Percentiles rank a stretch among this genome's conserved stretches.
phyloP scores from a whole-genome alignment of 2,329 filamentous ascomycete genomes.

The Alternaria burnsii region DNA sequence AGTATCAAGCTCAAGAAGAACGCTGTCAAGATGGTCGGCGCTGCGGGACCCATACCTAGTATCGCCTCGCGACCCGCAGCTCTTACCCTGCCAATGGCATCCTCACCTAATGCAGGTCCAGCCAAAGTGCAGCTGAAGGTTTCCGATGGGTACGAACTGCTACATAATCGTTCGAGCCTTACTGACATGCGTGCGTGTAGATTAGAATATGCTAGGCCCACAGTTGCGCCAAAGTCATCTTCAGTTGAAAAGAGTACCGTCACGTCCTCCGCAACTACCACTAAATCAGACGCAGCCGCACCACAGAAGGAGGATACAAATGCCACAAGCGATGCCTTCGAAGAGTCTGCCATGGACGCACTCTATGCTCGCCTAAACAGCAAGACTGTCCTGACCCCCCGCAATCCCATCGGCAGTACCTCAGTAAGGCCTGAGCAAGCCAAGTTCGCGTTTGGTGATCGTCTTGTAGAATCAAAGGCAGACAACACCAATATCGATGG shows the following conservation, averaged over 20 bases:
- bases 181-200: constrained; percentile 15
- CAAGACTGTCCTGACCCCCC: background rate
- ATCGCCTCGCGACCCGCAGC: background rate
- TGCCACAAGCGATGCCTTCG: background rate
- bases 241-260: constrained; percentile 5
- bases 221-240: background rate
- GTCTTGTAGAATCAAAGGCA: background rate
- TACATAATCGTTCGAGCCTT: background rate
- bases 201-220: background rate
- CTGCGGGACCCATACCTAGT: constrained; percentile 17
- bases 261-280: background rate
- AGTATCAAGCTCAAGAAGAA: constrained; percentile 41
- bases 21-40: constrained; percentile 37
- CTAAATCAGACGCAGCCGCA: background rate
- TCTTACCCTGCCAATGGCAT: background rate
- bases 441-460: constrained; percentile 16
- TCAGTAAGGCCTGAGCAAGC: constrained; percentile 3
- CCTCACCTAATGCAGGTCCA: constrained; percentile 7
- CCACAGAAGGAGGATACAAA: constrained; percentile 9
- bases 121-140: constrained; percentile 16
- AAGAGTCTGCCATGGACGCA: constrained; percentile 22
- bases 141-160: constrained; percentile 25
- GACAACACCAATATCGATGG: background rate
- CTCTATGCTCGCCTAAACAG: constrained; percentile 32
- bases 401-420: background rate